Evolutionary conservation across 305 asterid species (phyloP).

Genomic region (Monarda citriodora): DNA sequence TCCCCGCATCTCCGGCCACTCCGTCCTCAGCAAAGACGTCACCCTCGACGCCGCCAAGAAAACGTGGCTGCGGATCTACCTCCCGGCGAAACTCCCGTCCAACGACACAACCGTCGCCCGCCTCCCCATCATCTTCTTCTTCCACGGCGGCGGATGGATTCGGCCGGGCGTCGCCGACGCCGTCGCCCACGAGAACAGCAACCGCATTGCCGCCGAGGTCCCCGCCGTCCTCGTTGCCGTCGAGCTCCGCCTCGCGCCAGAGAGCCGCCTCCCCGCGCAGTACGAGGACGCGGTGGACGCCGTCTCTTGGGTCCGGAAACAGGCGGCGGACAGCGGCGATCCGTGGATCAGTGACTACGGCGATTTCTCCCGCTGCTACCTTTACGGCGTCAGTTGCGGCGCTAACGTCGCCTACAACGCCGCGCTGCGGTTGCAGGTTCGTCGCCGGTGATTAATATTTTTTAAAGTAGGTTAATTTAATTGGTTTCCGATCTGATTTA

Average conservation of each 20-base stretch:
- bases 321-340: slow-evolving; percentile 47
- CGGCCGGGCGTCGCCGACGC: slow-evolving; percentile 30
- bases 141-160: slow-evolving; percentile 74
- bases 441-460: neutral
- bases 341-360: slow-evolving; percentile 66
- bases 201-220: slow-evolving; percentile 39
- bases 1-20: slow-evolving; percentile 22
- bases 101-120: slow-evolving; percentile 47
- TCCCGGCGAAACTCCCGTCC: slow-evolving; percentile 52
- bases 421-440: slow-evolving; percentile 36
- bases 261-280: slow-evolving; percentile 69
- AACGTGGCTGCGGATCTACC: slow-evolving; percentile 69
- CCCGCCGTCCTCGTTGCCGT: slow-evolving; percentile 63
- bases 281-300: slow-evolving; percentile 76
- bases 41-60: slow-evolving; percentile 46
- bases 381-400: slow-evolving; percentile 70
- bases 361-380: slow-evolving; percentile 68
- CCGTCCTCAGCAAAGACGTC: slow-evolving; percentile 70
- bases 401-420: slow-evolving; percentile 67
- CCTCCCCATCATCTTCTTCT: slow-evolving; percentile 67
- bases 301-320: slow-evolving; percentile 51
- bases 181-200: slow-evolving; percentile 41
- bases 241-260: slow-evolving; percentile 81
- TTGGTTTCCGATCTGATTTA: neutral
- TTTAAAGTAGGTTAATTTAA: neutral